Evolutionary conservation across 2,329 filamentous ascomycete species (phyloP).

Genomic region (Fusarium sp.): DNA sequence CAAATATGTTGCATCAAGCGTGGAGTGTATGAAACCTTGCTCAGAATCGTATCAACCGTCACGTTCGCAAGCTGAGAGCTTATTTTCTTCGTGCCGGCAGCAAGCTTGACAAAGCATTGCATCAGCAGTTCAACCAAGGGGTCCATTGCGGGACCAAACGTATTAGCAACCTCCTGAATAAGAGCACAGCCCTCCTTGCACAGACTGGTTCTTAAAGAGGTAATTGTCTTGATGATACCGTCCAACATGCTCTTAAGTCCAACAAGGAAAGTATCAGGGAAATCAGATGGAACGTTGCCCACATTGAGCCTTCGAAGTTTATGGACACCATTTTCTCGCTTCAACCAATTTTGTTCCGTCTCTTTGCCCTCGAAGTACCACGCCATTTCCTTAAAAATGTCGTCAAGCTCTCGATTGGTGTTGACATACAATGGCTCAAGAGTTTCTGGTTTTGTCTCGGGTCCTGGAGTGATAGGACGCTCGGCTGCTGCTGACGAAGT

Average conservation of each 20-base stretch:
- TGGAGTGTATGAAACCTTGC: slow-evolving; percentile 80
- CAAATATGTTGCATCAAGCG: slow-evolving; percentile 89
- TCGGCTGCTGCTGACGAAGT: slow-evolving; percentile 63
- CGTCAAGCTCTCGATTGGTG: slow-evolving; percentile 88
- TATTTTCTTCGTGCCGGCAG: slow-evolving; percentile 92
- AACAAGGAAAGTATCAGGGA: slow-evolving; percentile 75
- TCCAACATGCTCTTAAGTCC: slow-evolving; percentile 82
- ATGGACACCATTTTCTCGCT: slow-evolving; percentile 82
- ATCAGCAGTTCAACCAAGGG: slow-evolving; percentile 90
- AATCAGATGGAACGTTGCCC: slow-evolving; percentile 86
- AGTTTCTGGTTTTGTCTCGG: slow-evolving; percentile 73
- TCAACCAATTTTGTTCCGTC: slow-evolving; percentile 90
- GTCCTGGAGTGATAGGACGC: slow-evolving; percentile 70
- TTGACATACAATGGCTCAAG: slow-evolving; percentile 88
- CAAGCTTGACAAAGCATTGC: slow-evolving; percentile 90
- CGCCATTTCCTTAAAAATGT: slow-evolving; percentile 85
- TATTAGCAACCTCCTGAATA: slow-evolving; percentile 85
- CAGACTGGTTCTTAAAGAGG: slow-evolving; percentile 87
- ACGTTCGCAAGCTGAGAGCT: slow-evolving; percentile 84
- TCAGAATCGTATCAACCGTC: slow-evolving; percentile 84
- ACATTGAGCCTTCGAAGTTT: slow-evolving; percentile 83
- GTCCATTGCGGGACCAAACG: slow-evolving; percentile 83
- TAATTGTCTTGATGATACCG: slow-evolving; percentile 87
- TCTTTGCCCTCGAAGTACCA: slow-evolving; percentile 88
- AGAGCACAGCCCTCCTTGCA: slow-evolving; percentile 87